phyloP scores from a whole-genome alignment of 2,329 filamentous ascomycete genomes.

The Aspergillus spinulosporus region DNA sequence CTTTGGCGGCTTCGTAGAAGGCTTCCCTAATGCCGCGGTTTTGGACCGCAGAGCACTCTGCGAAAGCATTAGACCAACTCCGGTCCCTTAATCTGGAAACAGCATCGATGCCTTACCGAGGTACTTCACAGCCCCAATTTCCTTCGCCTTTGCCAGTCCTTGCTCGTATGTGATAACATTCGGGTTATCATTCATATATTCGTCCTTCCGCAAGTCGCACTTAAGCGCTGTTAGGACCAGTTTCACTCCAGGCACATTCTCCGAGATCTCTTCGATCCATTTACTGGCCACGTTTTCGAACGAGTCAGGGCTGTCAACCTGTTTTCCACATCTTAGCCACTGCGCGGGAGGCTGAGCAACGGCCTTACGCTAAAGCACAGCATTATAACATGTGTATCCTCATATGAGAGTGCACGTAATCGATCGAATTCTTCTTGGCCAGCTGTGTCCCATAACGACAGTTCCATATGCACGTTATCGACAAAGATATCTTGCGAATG shows the following conservation, averaged over 20 bases:
- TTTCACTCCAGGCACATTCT: slow-evolving; percentile 95
- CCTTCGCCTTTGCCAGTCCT: slow-evolving; percentile 84
- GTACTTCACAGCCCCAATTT: slow-evolving; percentile 90
- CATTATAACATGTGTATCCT: slow-evolving; percentile 98
- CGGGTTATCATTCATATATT: slow-evolving; percentile 67
- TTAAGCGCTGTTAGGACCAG: slow-evolving; percentile 94
- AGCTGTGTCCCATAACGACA: slow-evolving; percentile 97
- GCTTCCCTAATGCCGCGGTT: slow-evolving; percentile 98
- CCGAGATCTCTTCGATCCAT: slow-evolving; percentile 96
- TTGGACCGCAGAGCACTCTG: slow-evolving; percentile 96
- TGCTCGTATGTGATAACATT: slow-evolving; percentile 79
- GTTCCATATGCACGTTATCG: slow-evolving; percentile 92
- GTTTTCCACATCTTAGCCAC: slow-evolving; percentile 15
- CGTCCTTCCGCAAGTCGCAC: slow-evolving; percentile 87
- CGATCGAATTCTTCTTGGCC: slow-evolving; percentile 99
- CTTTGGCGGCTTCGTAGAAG: slow-evolving; percentile 94
- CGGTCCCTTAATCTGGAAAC: not conserved
- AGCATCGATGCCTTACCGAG: slow-evolving; percentile 56
- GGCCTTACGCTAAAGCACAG: slow-evolving; percentile 81
- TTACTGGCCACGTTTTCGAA: slow-evolving; percentile 98
- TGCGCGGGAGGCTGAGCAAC: not conserved
- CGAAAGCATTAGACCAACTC: not conserved
- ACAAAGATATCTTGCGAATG: slow-evolving; percentile 81
- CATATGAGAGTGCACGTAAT: slow-evolving; percentile 91
- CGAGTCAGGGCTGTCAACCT: slow-evolving; percentile 90